These are phyloP conservation scores for Sisymbrium altissimum DNA, from an alignment of 345 rosid genomes.

Conservation along the genomic window DNA sequence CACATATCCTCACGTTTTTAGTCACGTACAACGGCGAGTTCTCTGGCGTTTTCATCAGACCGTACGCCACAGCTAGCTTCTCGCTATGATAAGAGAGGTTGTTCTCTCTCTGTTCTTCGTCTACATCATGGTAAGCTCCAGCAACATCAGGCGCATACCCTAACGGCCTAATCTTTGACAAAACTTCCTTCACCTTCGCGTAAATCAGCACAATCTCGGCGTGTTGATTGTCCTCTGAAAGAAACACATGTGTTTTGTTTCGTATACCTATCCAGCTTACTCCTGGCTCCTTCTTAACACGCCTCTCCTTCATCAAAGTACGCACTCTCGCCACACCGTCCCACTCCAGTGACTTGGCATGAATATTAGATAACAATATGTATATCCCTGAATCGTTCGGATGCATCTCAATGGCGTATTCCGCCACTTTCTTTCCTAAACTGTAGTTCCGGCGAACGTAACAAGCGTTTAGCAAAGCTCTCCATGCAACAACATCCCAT, in stretches of 20 bases:
- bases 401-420: slow-evolving; percentile 32
- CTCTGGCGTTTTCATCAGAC: slow-evolving; percentile 60
- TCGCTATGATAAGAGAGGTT: slow-evolving; percentile 75
- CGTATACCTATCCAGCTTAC: slow-evolving; percentile 73
- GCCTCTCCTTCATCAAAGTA: slow-evolving; percentile 55
- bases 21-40: slow-evolving; percentile 57
- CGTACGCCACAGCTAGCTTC: slow-evolving; percentile 82
- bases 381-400: slow-evolving; percentile 70
- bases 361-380: slow-evolving; percentile 37
- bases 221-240: slow-evolving; percentile 59
- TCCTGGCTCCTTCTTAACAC: slow-evolving; percentile 87
- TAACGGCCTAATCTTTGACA: slow-evolving; percentile 57
- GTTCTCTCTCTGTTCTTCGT: slow-evolving; percentile 79
- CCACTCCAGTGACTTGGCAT: slow-evolving; percentile 71
- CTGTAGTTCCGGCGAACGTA: slow-evolving; percentile 54
- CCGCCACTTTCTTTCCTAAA: slow-evolving; percentile 58
- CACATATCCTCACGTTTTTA: slow-evolving; percentile 78
- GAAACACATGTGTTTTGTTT: slow-evolving; percentile 56
- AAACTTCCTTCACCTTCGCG: slow-evolving; percentile 55
- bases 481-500: slow-evolving; percentile 86
- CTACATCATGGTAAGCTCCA: slow-evolving; percentile 64
- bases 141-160: slow-evolving; percentile 67
- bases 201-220: slow-evolving; percentile 53
- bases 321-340: slow-evolving; percentile 63
- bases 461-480: slow-evolving; percentile 66